These are phyloP conservation scores for Stereocaulon alpinum DNA, from an alignment of 495 filamentous ascomycete genomes.

Conservation along the genomic window DNA sequence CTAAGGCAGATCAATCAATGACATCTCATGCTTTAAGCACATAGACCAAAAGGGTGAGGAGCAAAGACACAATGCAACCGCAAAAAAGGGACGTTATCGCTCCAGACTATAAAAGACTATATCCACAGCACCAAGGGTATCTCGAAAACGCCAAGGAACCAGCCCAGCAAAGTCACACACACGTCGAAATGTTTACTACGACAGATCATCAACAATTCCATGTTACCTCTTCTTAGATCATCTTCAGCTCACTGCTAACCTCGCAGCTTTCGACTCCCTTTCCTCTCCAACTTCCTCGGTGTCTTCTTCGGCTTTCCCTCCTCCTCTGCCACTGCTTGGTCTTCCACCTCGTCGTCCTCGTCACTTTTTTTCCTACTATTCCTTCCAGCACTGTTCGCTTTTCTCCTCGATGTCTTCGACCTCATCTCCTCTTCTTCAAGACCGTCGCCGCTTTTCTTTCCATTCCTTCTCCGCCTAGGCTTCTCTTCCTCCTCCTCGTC, in stretches of 20 bases:
- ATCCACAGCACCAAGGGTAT: conserved; percentile 6
- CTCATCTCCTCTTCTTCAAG: conserved; percentile 22
- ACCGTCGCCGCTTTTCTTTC: conserved; percentile 16
- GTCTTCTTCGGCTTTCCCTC: conserved; percentile 14
- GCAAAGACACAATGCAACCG: neutral
- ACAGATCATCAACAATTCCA: neutral
- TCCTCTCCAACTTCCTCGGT: conserved; percentile 8
- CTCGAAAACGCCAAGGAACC: neutral
- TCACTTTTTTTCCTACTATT: conserved; percentile 7
- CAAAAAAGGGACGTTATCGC: neutral
- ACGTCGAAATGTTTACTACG: neutral
- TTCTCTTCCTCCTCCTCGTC: conserved; percentile 1
- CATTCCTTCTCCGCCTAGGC: neutral
- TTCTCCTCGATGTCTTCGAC: conserved; percentile 22
- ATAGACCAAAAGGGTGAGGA: neutral
- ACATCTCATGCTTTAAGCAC: neutral
- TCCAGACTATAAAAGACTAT: neutral
- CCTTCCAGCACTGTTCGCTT: conserved; percentile 20
- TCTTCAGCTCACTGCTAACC: neutral
- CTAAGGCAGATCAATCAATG: conserved; percentile 1
- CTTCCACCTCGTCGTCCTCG: conserved; percentile 14
- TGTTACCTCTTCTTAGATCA: conserved; percentile 21
- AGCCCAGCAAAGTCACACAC: neutral
- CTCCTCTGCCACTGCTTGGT: conserved; percentile 11
- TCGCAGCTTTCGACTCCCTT: conserved; percentile 19